Evolutionary conservation across 495 filamentous ascomycete genomes (phyloP).

Genomic region (Lasiosphaeria hispida): DNA sequence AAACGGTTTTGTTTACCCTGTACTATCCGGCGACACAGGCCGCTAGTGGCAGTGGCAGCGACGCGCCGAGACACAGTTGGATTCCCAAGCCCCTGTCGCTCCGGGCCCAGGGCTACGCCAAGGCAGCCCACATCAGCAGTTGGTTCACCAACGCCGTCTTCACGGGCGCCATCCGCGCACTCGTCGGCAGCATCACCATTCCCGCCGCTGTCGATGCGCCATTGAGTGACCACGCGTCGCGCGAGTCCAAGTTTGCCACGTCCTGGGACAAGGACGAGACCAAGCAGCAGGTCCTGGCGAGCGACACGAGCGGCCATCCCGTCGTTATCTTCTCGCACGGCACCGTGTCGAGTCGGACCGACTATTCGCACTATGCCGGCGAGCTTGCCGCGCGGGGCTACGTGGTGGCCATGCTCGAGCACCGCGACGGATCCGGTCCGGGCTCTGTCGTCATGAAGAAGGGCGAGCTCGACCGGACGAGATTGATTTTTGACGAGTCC

Average conservation of each 20-base stretch:
- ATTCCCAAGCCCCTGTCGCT: conserved; percentile 47
- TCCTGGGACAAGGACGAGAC: conserved; percentile 18
- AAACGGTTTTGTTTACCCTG: conserved; percentile 49
- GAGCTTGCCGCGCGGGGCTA: conserved; percentile 53
- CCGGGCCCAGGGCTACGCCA: conserved; percentile 49
- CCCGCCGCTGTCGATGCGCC: conserved; percentile 44
- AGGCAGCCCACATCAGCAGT: conserved; percentile 43
- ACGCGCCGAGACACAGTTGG: conserved; percentile 43
- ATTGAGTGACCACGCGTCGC: conserved; percentile 30
- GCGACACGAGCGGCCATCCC: conserved; percentile 33
- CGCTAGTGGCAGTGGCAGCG: background rate
- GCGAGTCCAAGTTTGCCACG: conserved; percentile 17
- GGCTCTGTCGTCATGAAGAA: conserved; percentile 39
- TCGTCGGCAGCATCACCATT: conserved; percentile 43
- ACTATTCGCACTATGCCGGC: conserved; percentile 53
- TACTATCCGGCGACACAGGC: conserved; percentile 45
- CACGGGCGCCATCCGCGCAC: conserved; percentile 30
- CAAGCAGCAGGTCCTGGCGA: conserved; percentile 20
- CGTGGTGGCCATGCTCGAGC: conserved; percentile 52
- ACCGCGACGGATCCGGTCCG: conserved; percentile 53
- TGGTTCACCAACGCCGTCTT: conserved; percentile 38
- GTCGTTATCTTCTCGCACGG: conserved; percentile 55
- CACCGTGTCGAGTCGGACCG: conserved; percentile 48
- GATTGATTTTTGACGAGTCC: conserved; percentile 28
- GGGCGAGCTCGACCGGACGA: conserved; percentile 24